Evolutionary conservation across 176 grass and related monocot genomes (phyloP).

Genomic region (Musa schizocarpa): DNA sequence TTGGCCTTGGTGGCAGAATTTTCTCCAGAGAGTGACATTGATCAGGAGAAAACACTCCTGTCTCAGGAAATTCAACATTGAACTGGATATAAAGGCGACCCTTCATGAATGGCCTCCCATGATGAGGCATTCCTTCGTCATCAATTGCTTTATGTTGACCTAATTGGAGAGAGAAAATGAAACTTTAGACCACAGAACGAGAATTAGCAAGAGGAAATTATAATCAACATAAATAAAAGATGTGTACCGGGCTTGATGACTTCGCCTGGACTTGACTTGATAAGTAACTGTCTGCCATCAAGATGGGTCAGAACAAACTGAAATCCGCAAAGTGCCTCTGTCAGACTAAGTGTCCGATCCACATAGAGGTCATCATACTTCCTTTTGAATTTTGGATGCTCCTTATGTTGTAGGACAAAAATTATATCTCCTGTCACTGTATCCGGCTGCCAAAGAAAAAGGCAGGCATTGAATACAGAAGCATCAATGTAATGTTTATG

Average conservation of each 20-base stretch:
- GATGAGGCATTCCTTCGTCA: conserved; percentile 93
- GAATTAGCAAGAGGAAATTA: neutral
- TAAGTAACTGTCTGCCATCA: conserved; percentile 70
- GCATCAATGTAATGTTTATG: conserved; percentile 9
- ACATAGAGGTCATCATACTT: conserved; percentile 68
- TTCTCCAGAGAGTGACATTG: conserved; percentile 53
- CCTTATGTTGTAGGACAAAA: conserved; percentile 88
- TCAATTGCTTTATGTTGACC: conserved; percentile 81
- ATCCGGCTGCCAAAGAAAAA: conserved; percentile 51
- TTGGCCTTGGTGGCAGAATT: conserved; percentile 41
- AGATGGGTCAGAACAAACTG: conserved; percentile 95
- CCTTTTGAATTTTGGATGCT: conserved; percentile 89
- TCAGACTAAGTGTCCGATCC: conserved; percentile 68
- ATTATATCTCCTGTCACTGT: conserved; percentile 86
- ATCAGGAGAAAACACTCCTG: conserved; percentile 32
- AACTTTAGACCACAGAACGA: conserved; percentile 3
- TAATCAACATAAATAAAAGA: neutral
- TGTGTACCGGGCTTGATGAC: conserved; percentile 74
- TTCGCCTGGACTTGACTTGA: conserved; percentile 86
- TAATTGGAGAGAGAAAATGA: conserved; percentile 16
- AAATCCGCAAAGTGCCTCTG: conserved; percentile 82
- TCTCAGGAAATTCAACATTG: conserved; percentile 67
- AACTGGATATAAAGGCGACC: conserved; percentile 78
- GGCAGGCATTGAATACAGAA: neutral
- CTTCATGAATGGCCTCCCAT: conserved; percentile 84